A percentile compares a stretch with the other conserved stretches of the same genome.
These are phyloP conservation scores for Eucalyptus regnans DNA, from an alignment of 345 rosid genomes.

Conservation along the genomic window DNA sequence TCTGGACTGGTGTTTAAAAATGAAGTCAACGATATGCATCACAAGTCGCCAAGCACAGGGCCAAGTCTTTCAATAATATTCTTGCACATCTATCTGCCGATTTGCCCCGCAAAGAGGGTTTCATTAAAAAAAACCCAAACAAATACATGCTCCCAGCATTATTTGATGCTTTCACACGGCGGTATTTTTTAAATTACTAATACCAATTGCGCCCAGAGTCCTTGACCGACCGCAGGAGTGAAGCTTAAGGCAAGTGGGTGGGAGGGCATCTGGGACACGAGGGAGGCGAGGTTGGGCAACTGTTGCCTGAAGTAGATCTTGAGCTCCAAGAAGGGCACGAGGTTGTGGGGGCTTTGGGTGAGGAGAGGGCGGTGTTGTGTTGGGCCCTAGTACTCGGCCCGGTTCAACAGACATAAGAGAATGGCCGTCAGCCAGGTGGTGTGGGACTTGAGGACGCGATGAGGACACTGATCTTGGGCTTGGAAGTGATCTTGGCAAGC, in stretches of 20 bases:
- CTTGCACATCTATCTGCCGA: background rate
- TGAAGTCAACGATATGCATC: background rate
- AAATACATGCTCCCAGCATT: too few species aligned
- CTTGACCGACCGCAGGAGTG: background rate
- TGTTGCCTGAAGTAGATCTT: background rate
- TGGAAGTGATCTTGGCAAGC: background rate
- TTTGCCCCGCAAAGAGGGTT: background rate
- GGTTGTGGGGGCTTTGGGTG: background rate
- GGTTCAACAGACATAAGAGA: background rate
- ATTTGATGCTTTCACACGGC: too few species aligned
- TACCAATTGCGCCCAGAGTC: background rate
- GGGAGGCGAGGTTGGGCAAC: background rate
- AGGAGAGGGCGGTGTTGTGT: background rate
- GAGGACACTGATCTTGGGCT: background rate
- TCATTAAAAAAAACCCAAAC: too few species aligned
- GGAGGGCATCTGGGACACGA: background rate
- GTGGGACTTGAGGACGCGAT: background rate
- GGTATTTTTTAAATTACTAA: too few species aligned
- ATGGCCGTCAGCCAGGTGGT: background rate
- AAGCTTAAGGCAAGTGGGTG: background rate
- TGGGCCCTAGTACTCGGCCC: background rate
- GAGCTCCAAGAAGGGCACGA: background rate
- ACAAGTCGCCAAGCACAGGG: background rate
- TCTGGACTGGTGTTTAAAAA: background rate
- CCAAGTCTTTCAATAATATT: background rate